Base-by-base conservation (phyloP, 306 rosid species). In the Dalbergia cochinchinensis region DNA sequence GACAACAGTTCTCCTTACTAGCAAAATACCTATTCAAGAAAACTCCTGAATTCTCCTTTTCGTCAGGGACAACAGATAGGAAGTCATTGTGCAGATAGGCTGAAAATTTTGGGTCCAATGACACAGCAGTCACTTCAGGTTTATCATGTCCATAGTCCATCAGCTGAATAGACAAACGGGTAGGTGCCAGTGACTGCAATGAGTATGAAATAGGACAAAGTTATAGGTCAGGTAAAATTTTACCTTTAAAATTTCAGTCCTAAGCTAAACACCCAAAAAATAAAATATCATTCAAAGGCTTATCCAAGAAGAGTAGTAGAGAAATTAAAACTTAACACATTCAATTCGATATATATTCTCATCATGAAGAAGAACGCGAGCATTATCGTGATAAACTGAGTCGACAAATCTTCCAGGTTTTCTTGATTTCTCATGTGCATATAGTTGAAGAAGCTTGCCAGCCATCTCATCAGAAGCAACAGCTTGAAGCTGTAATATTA, bases 81-180 rank as follows among this genome's bases (percentile, higher is more conserved):
- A 91, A 96, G 58, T 96, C 94, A 44, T 73, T 82, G 74, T 90
- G 90, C 80, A 93, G 84, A 88, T 96, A 96, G 33, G 91, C 88
- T 13, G 97, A 90, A 83, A 96, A 96, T 76, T 88, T 90, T 15
- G 99, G 98, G 85, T 96, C 99, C 92, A 96, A 87, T 16, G 98
- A 89, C 78, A 96, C 99, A 54, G 99, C 92, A 39, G 96, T 86
- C 87, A 93, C 88, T 88, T 96, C 99, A 9, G 98, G 96, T 84
- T 93, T 96, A 73, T 96, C 99, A 79, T 89, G 91, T 50, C 92
- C 96, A 79, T 85, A 88, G 87, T 93, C 94, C 98, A 96, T 96
- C 79, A 96, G 90, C 87, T 93, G 98, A 82, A 96, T 85, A 35
- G 99, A 90, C 83, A 96, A 68, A 55, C 48, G 89, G 42, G 96